Evolutionary conservation across 2,329 filamentous ascomycete genomes (phyloP).

Genomic region (Endoconidiophora laricicola): DNA sequence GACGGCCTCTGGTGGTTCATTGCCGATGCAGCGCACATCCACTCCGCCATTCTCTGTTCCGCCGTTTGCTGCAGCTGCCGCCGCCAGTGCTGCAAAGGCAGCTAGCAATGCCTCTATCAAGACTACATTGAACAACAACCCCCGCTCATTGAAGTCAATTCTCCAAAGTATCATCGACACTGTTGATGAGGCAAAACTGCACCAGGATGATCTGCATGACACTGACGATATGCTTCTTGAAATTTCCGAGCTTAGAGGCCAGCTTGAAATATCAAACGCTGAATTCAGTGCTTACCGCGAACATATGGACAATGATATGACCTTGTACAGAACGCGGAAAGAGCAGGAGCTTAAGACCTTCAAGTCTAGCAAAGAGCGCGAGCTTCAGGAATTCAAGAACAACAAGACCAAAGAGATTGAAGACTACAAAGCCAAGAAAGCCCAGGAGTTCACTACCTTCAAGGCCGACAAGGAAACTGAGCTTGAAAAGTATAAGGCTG

Average conservation of each 20-base stretch:
- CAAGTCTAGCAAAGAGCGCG: conserved; percentile 8
- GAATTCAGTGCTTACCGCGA: conserved; percentile 10
- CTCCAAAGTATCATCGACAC: conserved; percentile 10
- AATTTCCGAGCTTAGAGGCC: conserved; percentile 10
- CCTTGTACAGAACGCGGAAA: conserved; percentile 10
- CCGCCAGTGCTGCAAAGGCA: background rate
- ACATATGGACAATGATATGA: conserved; percentile 9
- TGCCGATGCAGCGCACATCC: background rate
- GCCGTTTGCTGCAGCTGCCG: background rate
- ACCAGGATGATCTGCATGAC: conserved; percentile 6
- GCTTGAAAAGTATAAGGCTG: conserved; percentile 10
- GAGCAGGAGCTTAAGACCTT: conserved; percentile 9
- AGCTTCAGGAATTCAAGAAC: conserved; percentile 9
- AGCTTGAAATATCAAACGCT: conserved; percentile 7
- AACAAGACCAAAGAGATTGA: conserved; percentile 12
- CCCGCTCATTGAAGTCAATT: conserved; percentile 4
- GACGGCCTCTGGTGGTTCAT: background rate
- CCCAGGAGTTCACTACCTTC: conserved; percentile 9
- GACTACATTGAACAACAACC: background rate
- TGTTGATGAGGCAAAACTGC: conserved; percentile 7
- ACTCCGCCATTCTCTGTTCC: conserved; percentile 2
- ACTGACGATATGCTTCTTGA: conserved; percentile 11
- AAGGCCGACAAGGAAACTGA: conserved; percentile 10
- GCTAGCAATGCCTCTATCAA: background rate
- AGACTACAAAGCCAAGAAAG: conserved; percentile 11